Evolutionary conservation across 1,139 yeast species (phyloP).

Genomic region (Hemisphaericaspora xylofermentans): DNA sequence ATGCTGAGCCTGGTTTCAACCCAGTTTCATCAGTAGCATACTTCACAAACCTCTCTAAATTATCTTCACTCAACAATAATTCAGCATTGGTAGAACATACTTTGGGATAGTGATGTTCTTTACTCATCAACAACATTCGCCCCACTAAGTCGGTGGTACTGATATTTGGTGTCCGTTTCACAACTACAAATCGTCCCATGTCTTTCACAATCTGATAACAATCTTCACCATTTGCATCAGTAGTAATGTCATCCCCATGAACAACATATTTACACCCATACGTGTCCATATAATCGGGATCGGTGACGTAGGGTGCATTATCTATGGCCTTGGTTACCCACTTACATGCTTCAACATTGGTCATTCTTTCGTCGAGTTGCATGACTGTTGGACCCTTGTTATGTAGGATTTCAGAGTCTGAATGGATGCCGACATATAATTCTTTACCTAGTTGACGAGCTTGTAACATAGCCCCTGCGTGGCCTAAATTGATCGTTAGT

Average conservation of each 20-base stretch:
- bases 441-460: slow-evolving; percentile 79
- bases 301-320: slow-evolving; percentile 94
- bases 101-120: slow-evolving; percentile 53
- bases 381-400: slow-evolving; percentile 96
- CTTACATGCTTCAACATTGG: slow-evolving; percentile 85
- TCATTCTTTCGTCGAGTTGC: slow-evolving; percentile 73
- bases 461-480: slow-evolving; percentile 94
- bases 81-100: slow-evolving; percentile 26
- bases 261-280: slow-evolving; percentile 84
- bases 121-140: slow-evolving; percentile 70
- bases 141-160: slow-evolving; percentile 94
- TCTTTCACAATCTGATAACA: slow-evolving; percentile 85
- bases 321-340: slow-evolving; percentile 79
- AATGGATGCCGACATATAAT: slow-evolving; percentile 84
- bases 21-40: slow-evolving; percentile 77
- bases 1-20: slow-evolving; percentile 57
- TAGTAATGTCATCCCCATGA: slow-evolving; percentile 96
- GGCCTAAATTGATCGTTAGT: slow-evolving; percentile 47
- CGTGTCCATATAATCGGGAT: slow-evolving; percentile 72
- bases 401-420: slow-evolving; percentile 76
- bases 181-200: slow-evolving; percentile 81
- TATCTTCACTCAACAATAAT: slow-evolving; percentile 34
- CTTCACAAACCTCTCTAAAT: slow-evolving; percentile 36
- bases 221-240: slow-evolving; percentile 93
- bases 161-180: slow-evolving; percentile 89